Evolutionary conservation across 139 green algal genomes (phyloP), one percentile per base, ranked within the genome.

Genomic region (Picochlorum sp.): DNA sequence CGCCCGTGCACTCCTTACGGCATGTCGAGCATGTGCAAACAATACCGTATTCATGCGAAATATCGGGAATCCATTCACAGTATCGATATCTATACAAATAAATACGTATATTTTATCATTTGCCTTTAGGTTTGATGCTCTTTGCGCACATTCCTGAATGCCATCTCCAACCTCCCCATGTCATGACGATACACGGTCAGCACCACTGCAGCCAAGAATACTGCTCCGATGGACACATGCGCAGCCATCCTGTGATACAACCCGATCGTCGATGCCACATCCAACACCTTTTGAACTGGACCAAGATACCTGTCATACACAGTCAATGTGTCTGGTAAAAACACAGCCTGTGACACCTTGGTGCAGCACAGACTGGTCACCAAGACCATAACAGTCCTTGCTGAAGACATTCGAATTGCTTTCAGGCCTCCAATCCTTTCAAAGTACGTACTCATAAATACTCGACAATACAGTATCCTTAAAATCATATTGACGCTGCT

Each of bases 401-500:
- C 13, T 20, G 14, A 32, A 28, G 61, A 11, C 24, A 66, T 49
- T 23, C 15, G 37, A 23, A 66, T 15, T 0, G 14, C 34, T 45
- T 11, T 9, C 24, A 60, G 6, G 32, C 30, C 59, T 30, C 32
- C 18, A 30, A 59, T 59, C 7, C 26, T 34, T 16, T 9, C 23
- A 51, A 74, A 75, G 13, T 66, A 60, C 26, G 20, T 44, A 9
- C 21, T 8, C 20, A 69, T 69, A 45, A 82, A 94, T 57, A 50
- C 69, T 2, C 82, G 49, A 6, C 80, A 92, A 50, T 85, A 89
- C 0, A 45, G 44, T 26, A 96, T 91, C 3, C 89, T 77, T 47
- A 89, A 65, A 37, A 69, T 15, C 89, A 96, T 96, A 76, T 85
- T 89, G 38, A 74, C 14, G 2, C 20, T 51, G 52, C 88, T 2